Percentiles rank a stretch among this genome's conserved stretches.
phyloP scores from a whole-genome alignment of 768 basidiomycete genomes.

The Collybia nuda region DNA sequence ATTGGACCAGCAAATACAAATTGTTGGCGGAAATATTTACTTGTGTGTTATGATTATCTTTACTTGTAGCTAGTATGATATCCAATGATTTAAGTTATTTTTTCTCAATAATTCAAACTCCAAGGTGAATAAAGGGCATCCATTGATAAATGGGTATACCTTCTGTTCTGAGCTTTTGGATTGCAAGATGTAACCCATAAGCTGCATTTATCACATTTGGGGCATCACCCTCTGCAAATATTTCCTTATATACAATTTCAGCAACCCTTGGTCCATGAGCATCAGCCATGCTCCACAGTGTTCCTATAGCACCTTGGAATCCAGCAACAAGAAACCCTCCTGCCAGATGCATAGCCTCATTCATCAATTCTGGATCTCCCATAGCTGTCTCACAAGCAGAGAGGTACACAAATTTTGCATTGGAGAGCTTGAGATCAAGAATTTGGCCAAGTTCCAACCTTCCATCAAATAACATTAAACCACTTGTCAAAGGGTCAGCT shows the following conservation, averaged over 20 bases:
- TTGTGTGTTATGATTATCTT: no score
- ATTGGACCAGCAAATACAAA: no score
- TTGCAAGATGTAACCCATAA: not conserved
- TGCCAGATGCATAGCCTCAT: slow-evolving; percentile 36
- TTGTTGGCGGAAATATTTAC: no score
- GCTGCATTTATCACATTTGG: not conserved
- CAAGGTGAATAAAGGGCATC: not conserved
- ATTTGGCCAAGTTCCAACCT: slow-evolving; percentile 19
- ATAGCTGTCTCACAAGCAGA: no score
- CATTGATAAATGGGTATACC: not conserved
- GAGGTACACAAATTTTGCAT: no score
- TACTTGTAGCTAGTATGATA: no score
- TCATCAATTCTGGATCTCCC: slow-evolving; percentile 24
- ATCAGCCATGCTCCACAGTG: no score
- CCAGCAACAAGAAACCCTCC: slow-evolving; percentile 38
- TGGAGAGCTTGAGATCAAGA: slow-evolving; percentile 18
- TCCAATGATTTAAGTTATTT: no score
- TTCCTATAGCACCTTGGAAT: slow-evolving; percentile 34
- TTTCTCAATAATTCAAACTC: not conserved
- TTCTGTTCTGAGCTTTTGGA: not conserved
- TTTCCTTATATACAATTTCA: slow-evolving; percentile 12
- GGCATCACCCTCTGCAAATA: no score
- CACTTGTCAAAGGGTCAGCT: slow-evolving; percentile 16
- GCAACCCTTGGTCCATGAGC: slow-evolving; percentile 31
- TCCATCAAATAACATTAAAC: slow-evolving; percentile 16